Conservation (phyloP, 805 yeast genomes). For the Candida bentonensis region DNA sequence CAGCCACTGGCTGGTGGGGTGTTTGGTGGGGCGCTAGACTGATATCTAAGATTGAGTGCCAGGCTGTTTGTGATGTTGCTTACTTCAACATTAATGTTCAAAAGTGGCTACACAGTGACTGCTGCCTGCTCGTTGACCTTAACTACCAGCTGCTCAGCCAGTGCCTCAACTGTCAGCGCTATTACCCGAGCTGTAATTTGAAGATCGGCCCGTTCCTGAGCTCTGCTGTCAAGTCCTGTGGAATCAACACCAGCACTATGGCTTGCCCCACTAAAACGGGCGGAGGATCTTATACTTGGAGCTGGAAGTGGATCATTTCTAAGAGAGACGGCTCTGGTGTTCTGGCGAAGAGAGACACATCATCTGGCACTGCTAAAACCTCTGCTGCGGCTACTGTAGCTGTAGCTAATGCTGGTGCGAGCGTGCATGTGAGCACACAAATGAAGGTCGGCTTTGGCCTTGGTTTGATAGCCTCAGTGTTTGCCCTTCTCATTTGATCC, state of each 20-base stretch:
- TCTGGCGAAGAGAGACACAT: constrained; percentile 9
- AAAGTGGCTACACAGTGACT: background rate
- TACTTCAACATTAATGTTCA: background rate
- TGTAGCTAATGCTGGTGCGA: no score
- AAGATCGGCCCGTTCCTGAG: background rate
- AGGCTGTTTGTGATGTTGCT: background rate
- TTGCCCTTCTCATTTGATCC: background rate
- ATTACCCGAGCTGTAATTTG: background rate
- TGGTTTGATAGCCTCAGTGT: background rate
- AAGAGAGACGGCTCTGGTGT: constrained; percentile 6
- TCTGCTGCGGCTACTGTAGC: background rate
- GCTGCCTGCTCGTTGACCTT: background rate
- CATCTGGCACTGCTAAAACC: constrained; percentile 10
- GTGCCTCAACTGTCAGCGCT: background rate
- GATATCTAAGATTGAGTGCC: background rate
- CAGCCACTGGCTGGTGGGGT: background rate
- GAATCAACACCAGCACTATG: background rate
- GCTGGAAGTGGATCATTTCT: constrained; percentile 1
- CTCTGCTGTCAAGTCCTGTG: background rate
- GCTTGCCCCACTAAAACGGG: background rate
- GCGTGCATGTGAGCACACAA: no score
- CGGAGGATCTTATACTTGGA: background rate
- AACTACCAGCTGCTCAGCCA: background rate
- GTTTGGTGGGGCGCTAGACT: background rate
- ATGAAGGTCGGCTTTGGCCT: background rate